Evolutionary conservation across 306 rosid species (phyloP).

Genomic region (Begonia peltatifolia): DNA sequence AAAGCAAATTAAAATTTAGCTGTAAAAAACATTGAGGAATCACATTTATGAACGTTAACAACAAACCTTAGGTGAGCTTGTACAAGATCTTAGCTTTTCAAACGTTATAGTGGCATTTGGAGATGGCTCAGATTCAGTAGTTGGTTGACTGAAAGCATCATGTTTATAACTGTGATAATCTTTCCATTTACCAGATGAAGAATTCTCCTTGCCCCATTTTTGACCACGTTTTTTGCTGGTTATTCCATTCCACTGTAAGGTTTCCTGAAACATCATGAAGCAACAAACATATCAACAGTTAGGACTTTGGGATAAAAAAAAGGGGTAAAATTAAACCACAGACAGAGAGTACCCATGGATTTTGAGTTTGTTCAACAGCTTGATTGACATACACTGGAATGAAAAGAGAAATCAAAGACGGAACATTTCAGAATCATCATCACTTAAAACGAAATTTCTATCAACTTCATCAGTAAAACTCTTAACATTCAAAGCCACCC

Average conservation of each 20-base stretch:
- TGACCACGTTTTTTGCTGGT: slow-evolving; percentile 89
- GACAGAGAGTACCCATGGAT: slow-evolving; percentile 26
- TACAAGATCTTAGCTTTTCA: slow-evolving; percentile 44
- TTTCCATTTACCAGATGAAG: slow-evolving; percentile 26
- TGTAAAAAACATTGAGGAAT: neutral
- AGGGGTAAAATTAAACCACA: neutral
- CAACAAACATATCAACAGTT: slow-evolving; percentile 9
- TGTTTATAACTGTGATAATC: slow-evolving; percentile 13
- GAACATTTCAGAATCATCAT: neutral
- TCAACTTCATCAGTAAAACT: neutral
- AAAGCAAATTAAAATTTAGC: slow-evolving; percentile 5
- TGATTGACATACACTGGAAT: slow-evolving; percentile 40
- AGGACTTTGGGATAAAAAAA: slow-evolving; percentile 4
- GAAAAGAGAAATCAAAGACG: neutral
- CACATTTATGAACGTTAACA: neutral
- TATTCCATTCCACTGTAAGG: slow-evolving; percentile 71
- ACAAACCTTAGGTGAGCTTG: slow-evolving; percentile 58
- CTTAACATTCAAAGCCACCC: neutral
- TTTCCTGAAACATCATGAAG: slow-evolving; percentile 42
- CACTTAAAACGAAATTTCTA: neutral
- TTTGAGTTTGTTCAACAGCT: slow-evolving; percentile 24
- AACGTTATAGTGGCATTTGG: slow-evolving; percentile 31
- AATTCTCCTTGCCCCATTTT: slow-evolving; percentile 84
- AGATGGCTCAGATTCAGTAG: slow-evolving; percentile 23
- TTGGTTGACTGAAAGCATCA: slow-evolving; percentile 20